A percentile compares a stretch with the other conserved stretches of the same genome.
These are phyloP conservation scores for Zoysia matrella DNA, from an alignment of 202 grass and related monocot species.

Conservation along the genomic window DNA sequence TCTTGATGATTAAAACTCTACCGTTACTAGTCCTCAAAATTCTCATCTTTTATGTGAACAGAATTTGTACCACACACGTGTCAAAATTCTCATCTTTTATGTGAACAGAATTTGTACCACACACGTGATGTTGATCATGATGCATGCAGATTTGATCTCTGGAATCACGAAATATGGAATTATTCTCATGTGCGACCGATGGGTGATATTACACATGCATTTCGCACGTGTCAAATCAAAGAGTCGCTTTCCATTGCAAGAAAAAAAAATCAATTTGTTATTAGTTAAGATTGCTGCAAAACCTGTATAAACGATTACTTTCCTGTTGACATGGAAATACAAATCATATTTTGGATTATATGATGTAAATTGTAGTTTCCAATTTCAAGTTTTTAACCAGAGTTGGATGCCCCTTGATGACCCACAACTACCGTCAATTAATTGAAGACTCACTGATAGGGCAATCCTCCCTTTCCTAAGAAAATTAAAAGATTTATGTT, in stretches of 20 bases:
- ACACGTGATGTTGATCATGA: not conserved
- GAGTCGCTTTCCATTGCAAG: not conserved
- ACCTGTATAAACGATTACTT: too few relatives aligned
- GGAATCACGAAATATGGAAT: not conserved
- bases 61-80: constrained; percentile 33
- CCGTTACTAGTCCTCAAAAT: not conserved
- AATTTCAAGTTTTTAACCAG: too few relatives aligned
- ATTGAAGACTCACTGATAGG: too few relatives aligned
- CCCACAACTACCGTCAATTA: too few relatives aligned
- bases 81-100: constrained; percentile 22
- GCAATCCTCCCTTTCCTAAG: too few relatives aligned
- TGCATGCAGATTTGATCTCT: not conserved
- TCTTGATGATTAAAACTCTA: not conserved
- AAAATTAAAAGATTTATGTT: too few relatives aligned
- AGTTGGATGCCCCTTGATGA: too few relatives aligned
- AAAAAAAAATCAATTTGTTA: too few relatives aligned
- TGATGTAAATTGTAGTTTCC: too few relatives aligned
- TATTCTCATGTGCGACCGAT: not conserved
- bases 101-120: constrained; percentile 29
- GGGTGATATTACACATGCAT: not conserved
- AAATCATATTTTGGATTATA: too few relatives aligned
- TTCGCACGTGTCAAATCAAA: not conserved
- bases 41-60: constrained; percentile 25
- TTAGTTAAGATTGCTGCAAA: too few relatives aligned
- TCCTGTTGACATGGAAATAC: too few relatives aligned